These are phyloP conservation scores for Aspergillus hancockii DNA, from an alignment of 495 filamentous ascomycete species.

Conservation along the genomic window DNA sequence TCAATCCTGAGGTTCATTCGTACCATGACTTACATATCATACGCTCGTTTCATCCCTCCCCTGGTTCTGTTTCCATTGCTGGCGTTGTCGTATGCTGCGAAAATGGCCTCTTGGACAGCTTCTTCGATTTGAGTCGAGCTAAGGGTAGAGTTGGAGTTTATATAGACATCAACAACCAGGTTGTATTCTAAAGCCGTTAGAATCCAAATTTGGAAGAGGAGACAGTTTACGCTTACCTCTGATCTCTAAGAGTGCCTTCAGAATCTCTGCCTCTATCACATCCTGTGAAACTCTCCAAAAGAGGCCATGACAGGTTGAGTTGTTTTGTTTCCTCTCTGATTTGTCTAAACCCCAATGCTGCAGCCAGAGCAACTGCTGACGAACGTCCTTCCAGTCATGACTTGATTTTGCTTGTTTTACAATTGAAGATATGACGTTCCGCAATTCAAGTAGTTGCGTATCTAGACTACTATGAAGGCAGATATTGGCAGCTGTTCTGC, in stretches of 20 bases:
- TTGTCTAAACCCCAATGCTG: constrained; percentile 69
- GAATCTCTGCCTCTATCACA: constrained; percentile 69
- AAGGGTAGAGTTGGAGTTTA: constrained; percentile 52
- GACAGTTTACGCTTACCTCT: constrained; percentile 53
- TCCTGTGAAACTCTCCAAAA: constrained; percentile 67
- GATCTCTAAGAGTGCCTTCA: constrained; percentile 71
- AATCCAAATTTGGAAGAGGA: neutral
- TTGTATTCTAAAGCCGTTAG: constrained; percentile 57
- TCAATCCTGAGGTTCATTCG: neutral
- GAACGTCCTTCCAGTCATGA: constrained; percentile 64
- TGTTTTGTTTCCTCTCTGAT: constrained; percentile 34
- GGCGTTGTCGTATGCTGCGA: constrained; percentile 82
- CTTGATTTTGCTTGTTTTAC: constrained; percentile 57
- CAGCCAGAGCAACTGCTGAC: constrained; percentile 78
- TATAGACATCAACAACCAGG: constrained; percentile 70
- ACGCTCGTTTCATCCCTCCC: constrained; percentile 80
- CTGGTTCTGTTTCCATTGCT: constrained; percentile 84
- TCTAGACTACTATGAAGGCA: constrained; percentile 50
- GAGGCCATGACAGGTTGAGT: constrained; percentile 54
- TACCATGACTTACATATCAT: constrained; percentile 68
- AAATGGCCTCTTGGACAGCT: constrained; percentile 65
- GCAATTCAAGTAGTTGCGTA: constrained; percentile 66
- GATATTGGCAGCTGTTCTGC: constrained; percentile 50
- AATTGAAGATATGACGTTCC: constrained; percentile 58
- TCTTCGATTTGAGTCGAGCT: constrained; percentile 55